Conservation (phyloP, 2,329 filamentous ascomycete genomes). For the Colletotrichum liaoningense region DNA sequence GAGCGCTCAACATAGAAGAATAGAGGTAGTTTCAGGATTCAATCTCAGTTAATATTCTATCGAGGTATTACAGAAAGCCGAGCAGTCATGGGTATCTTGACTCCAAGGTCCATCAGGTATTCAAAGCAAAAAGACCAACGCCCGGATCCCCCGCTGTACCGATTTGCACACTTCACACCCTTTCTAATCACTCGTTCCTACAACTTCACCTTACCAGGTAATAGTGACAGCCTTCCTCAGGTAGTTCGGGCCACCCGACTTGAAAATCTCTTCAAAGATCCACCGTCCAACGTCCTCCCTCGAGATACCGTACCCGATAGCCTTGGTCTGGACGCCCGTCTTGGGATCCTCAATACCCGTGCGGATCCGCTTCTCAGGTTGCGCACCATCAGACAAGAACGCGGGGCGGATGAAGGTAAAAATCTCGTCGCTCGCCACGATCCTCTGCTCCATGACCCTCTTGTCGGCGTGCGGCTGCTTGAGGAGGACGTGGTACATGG, state of each 20-base stretch:
- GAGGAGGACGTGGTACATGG: conserved; percentile 56
- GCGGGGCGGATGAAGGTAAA: conserved; percentile 53
- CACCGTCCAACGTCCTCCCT: conserved; percentile 60
- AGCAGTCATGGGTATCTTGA: not conserved
- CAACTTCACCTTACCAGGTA: conserved; percentile 44
- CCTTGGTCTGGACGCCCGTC: conserved; percentile 45
- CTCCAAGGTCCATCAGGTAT: not conserved
- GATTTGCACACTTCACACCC: not conserved
- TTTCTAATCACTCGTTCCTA: too few relatives aligned
- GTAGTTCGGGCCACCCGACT: conserved; percentile 41
- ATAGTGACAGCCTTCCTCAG: conserved; percentile 49
- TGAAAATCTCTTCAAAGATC: conserved; percentile 54
- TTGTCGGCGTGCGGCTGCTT: conserved; percentile 60
- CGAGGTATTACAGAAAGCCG: not conserved
- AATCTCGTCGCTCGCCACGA: conserved; percentile 44
- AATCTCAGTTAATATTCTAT: not conserved
- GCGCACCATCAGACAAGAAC: conserved; percentile 46
- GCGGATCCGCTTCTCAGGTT: conserved; percentile 43
- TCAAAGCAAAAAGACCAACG: not conserved
- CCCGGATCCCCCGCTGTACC: not conserved
- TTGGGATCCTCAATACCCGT: conserved; percentile 53
- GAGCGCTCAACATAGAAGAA: not conserved
- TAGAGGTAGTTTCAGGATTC: not conserved
- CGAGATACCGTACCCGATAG: conserved; percentile 59
- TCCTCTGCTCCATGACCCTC: conserved; percentile 54